These are phyloP conservation scores for Aspergillus asperescens DNA, from an alignment of 495 filamentous ascomycete genomes.

Conservation along the genomic window DNA sequence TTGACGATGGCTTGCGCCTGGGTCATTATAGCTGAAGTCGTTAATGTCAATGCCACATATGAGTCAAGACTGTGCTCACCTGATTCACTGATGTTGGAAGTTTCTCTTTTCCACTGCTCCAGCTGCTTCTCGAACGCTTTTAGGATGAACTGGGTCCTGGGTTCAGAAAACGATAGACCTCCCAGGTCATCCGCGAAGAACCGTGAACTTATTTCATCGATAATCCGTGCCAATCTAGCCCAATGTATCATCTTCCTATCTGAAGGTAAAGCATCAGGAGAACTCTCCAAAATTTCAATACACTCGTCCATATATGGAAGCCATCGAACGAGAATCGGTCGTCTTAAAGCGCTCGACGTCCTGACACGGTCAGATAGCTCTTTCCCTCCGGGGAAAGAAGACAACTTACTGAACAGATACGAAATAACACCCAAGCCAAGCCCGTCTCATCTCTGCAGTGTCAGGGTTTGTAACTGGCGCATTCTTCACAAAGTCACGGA, in stretches of 20 bases:
- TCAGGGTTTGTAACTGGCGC: conserved; percentile 52
- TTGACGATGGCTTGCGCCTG: conserved; percentile 49
- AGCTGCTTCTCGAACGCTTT: conserved; percentile 73
- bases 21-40: conserved; percentile 19
- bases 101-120: conserved; percentile 56
- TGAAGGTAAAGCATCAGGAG: conserved; percentile 63
- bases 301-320: conserved; percentile 82
- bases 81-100: conserved; percentile 42
- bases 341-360: conserved; percentile 69
- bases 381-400: neutral
- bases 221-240: conserved; percentile 70
- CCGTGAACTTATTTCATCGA: conserved; percentile 71
- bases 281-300: conserved; percentile 64
- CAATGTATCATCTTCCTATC: conserved; percentile 71
- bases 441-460: conserved; percentile 65
- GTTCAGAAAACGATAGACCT: conserved; percentile 62
- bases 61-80: conserved; percentile 15
- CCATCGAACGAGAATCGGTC: conserved; percentile 79
- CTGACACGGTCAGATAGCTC: conserved; percentile 50
- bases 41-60: conserved; percentile 7
- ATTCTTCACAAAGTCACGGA: conserved; percentile 36
- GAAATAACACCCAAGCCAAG: conserved; percentile 82
- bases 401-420: conserved; percentile 51
- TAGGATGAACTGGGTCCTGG: conserved; percentile 67
- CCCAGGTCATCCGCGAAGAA: conserved; percentile 72